Conservation (phyloP, 768 basidiomycete genomes). For the Lactarius sanguifluus region DNA sequence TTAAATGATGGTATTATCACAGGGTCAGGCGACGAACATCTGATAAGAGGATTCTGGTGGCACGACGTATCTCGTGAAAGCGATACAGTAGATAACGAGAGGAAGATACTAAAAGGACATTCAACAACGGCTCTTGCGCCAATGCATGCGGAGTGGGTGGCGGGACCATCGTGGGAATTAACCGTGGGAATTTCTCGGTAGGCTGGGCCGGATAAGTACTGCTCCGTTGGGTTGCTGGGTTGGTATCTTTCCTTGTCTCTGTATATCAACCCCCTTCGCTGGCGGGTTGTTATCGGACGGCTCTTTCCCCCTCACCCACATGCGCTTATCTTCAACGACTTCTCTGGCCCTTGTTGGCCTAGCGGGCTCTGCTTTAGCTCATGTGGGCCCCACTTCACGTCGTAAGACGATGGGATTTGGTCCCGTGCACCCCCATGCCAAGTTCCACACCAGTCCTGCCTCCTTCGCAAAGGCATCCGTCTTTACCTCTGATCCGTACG, state of each 20-base stretch:
- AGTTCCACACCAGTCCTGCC: slow-evolving; percentile 55
- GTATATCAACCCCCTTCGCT: slow-evolving; percentile 23
- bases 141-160: neutral
- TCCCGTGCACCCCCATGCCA: slow-evolving; percentile 71
- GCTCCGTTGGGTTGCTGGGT: neutral
- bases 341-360: slow-evolving; percentile 30
- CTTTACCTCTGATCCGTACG: slow-evolving; percentile 46
- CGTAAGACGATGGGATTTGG: slow-evolving; percentile 94
- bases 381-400: slow-evolving; percentile 35
- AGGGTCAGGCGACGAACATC: neutral
- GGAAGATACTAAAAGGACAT: neutral
- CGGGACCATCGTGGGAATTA: neutral
- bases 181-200: slow-evolving; percentile 13
- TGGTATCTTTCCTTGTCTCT: neutral
- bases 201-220: neutral
- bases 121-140: neutral
- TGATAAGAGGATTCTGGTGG: slow-evolving; percentile 4
- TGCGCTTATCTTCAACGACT: slow-evolving; percentile 24
- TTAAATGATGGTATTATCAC: neutral
- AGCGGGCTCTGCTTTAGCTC: slow-evolving; percentile 25
- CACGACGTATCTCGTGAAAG: slow-evolving; percentile 1
- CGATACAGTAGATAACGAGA: slow-evolving; percentile 1
- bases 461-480: slow-evolving; percentile 29
- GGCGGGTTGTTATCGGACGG: slow-evolving; percentile 14
- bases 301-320: neutral